Evolutionary conservation across 768 basidiomycete species (phyloP), one percentile per base, ranked within the genome.

Genomic region (Boletus bicolor): DNA sequence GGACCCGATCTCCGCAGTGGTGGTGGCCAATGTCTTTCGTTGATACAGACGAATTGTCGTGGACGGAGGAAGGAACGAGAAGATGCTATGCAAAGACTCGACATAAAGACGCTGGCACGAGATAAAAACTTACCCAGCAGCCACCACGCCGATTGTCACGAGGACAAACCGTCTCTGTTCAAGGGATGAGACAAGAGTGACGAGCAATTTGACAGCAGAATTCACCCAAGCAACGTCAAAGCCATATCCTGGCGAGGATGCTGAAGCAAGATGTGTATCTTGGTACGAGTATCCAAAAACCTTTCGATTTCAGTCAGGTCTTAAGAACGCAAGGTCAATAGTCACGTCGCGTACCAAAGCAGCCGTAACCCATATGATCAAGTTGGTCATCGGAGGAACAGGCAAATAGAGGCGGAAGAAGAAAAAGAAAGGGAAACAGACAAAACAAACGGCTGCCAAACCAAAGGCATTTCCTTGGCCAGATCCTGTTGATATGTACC

Each of bases 231-330:
- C 83, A n/a, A 93, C 82, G 26, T 76, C 67, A 56, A 80, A 80
- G 1, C 89, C 89, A 49, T 72, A 79, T 15, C 84, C 86, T 43
- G 77, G 82, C 32, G 77, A 82, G 28, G 75, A 78, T 43, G 81
- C 72, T n/a, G 74, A 36, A 3, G 64, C 24, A 35, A 83, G 69
- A 59, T 82, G 78, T 0, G 75, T 70, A 67, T 87, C 82, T 67
- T 85, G 79, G 70, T 86, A 89, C 10, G 87, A 90, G 68, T 85
- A 90, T 2, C 88, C 89, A 41, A 89, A 64, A 0, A 90, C 79
- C 87, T 88, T 43, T 48, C 0, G 8, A 24, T 41, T 19, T 45
- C 17, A 30, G 42, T 51, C 32, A 57, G 34, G 26, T 14, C 6
- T 11, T n/a, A 7, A 49, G 5, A 42, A 30, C n/a, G 50, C 28